These are phyloP conservation scores for Dendrocalamus sinicus DNA, from an alignment of 176 grass and related monocot genomes.

Conservation along the genomic window DNA sequence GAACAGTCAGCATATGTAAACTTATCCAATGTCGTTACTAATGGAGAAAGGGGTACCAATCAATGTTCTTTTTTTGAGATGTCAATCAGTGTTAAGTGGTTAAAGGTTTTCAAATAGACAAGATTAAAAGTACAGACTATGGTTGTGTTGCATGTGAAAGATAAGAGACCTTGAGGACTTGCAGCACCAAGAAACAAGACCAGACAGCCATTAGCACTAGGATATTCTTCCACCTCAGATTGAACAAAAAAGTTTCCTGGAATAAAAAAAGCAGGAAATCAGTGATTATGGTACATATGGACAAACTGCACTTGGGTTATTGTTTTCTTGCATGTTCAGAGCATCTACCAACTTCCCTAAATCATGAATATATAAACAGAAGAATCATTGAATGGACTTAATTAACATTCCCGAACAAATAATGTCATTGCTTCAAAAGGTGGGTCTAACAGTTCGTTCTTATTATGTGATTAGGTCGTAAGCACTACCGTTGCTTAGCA, in stretches of 20 bases:
- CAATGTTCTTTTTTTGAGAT: neutral
- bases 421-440: neutral
- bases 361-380: neutral
- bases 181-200: conserved; percentile 76
- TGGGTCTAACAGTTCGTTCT: conserved; percentile 18
- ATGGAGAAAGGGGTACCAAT: neutral
- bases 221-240: conserved; percentile 87
- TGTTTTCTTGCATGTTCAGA: conserved; percentile 32
- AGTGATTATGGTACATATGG: neutral
- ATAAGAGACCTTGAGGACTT: conserved; percentile 75
- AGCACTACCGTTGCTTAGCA: neutral
- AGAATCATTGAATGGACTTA: neutral
- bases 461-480: neutral
- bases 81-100: neutral
- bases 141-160: neutral
- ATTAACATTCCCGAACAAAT: neutral
- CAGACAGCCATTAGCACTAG: conserved; percentile 69
- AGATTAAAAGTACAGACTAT: neutral
- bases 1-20: neutral
- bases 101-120: conserved; percentile 4
- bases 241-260: conserved; percentile 80
- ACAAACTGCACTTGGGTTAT: conserved; percentile 29
- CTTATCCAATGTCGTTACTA: neutral
- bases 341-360: neutral
- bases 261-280: conserved; percentile 27